Evolutionary conservation across 2,329 filamentous ascomycete species (phyloP).

Genomic region (Hymenoscyphus salicellus): DNA sequence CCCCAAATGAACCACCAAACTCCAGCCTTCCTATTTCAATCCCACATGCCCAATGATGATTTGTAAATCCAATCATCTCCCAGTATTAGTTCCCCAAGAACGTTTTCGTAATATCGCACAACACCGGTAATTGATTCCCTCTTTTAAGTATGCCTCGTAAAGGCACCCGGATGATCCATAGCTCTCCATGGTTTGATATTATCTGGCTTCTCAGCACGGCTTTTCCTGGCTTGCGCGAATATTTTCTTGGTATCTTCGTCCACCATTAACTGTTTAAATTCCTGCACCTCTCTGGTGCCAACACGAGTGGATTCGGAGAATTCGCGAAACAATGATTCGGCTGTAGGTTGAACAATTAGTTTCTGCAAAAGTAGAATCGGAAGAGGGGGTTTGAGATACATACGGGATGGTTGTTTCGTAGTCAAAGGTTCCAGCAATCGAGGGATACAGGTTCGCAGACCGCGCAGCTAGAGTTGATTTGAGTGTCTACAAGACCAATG

Average conservation of each 20-base stretch:
- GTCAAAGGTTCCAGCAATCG: constrained; percentile 52
- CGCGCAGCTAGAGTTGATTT: constrained; percentile 40
- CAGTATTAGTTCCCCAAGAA: background rate
- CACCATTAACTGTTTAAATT: constrained; percentile 36
- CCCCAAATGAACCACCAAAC: background rate
- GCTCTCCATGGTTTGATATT: constrained; percentile 59
- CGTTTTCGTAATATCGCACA: background rate
- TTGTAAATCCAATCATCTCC: background rate
- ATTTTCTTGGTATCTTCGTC: constrained; percentile 39
- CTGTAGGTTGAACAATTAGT: constrained; percentile 37
- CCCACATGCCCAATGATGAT: background rate
- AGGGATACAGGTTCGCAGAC: constrained; percentile 49
- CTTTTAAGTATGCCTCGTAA: constrained; percentile 30
- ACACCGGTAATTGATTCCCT: too few species aligned
- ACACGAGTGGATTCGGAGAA: constrained; percentile 48
- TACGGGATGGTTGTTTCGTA: constrained; percentile 51
- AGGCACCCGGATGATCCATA: constrained; percentile 59
- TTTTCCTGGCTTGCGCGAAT: constrained; percentile 52
- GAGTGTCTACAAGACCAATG: constrained; percentile 2
- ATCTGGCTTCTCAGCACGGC: constrained; percentile 52
- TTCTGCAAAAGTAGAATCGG: background rate
- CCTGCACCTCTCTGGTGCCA: constrained; percentile 50
- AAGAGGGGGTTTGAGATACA: constrained; percentile 26
- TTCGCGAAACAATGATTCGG: constrained; percentile 47
- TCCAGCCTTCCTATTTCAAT: background rate